Evolutionary conservation across 805 yeast genomes (phyloP).

Genomic region (Ogataea zsoltii): DNA sequence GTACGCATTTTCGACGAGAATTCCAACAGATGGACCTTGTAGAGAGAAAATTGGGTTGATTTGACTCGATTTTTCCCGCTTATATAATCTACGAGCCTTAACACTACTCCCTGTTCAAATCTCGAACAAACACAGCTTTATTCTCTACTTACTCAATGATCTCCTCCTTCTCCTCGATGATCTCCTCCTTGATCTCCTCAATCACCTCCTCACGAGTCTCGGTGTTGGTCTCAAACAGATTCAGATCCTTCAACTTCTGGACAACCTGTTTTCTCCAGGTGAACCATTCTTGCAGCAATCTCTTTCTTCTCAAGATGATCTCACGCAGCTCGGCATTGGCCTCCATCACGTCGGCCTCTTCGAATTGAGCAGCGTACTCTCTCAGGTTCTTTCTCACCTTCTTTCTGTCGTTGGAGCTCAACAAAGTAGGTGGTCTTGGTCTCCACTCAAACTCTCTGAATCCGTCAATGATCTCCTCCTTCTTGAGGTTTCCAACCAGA

Average conservation of each 20-base stretch:
- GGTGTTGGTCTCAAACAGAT: constrained; percentile 48
- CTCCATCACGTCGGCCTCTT: constrained; percentile 93
- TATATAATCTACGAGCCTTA: too few relatives aligned
- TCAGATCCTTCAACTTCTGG: constrained; percentile 47
- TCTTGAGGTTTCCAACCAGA: constrained; percentile 72
- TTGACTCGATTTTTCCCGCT: too few relatives aligned
- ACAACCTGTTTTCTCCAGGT: constrained; percentile 64
- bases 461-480: constrained; percentile 76
- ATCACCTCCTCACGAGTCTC: constrained; percentile 54
- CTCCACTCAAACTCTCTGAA: constrained; percentile 95
- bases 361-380: constrained; percentile 90
- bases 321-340: constrained; percentile 91
- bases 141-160: constrained; percentile 45
- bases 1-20: too few relatives aligned
- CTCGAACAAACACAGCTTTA: neutral
- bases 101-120: constrained; percentile 5
- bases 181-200: constrained; percentile 78
- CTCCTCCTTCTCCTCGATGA: constrained; percentile 72
- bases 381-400: constrained; percentile 86
- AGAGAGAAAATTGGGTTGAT: too few relatives aligned
- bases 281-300: constrained; percentile 81
- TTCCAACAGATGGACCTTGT: too few relatives aligned
- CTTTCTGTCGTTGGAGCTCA: constrained; percentile 79
- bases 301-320: constrained; percentile 80
- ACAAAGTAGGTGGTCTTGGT: constrained; percentile 86